phyloP scores from a whole-genome alignment of 1,139 yeast genomes.

The Maudiozyma humilis region DNA sequence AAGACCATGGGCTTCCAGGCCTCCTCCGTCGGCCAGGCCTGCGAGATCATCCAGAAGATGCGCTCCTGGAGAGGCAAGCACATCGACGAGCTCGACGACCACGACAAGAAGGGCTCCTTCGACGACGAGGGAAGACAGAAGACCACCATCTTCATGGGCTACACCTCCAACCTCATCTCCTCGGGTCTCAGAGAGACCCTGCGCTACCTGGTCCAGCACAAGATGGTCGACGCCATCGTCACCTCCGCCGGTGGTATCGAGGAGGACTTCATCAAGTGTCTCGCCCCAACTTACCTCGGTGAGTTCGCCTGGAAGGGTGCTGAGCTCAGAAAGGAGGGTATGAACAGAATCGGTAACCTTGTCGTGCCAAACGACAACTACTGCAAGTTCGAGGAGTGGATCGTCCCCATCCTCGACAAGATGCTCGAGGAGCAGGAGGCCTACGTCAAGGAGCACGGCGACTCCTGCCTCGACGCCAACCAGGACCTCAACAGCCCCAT shows the following conservation, averaged over 20 bases:
- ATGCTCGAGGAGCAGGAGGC: constrained; percentile 85
- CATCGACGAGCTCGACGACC: constrained; percentile 54
- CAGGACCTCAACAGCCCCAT: constrained; percentile 42
- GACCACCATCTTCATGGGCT: constrained; percentile 89
- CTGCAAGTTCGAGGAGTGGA: constrained; percentile 97
- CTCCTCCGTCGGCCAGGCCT: constrained; percentile 72
- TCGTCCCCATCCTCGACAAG: constrained; percentile 81
- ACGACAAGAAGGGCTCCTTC: constrained; percentile 62
- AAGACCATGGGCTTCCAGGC: constrained; percentile 98
- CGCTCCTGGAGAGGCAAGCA: constrained; percentile 84
- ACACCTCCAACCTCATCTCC: constrained; percentile 91
- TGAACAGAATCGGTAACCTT: constrained; percentile 94
- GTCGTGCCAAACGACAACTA: constrained; percentile 96
- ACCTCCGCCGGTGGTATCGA: constrained; percentile 97
- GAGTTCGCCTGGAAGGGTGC: constrained; percentile 79
- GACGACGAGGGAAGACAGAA: constrained; percentile 78
- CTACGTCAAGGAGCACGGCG: constrained; percentile 43
- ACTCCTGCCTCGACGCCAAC: constrained; percentile 45
- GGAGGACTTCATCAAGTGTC: constrained; percentile 90
- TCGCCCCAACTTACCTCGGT: constrained; percentile 93
- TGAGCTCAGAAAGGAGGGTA: constrained; percentile 81
- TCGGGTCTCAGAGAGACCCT: constrained; percentile 90
- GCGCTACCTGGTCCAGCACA: constrained; percentile 81
- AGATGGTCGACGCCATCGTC: constrained; percentile 89
- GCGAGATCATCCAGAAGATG: constrained; percentile 88